These are phyloP conservation scores for Rhynchosporium agropyri DNA, from an alignment of 2,329 filamentous ascomycete species.

Conservation along the genomic window DNA sequence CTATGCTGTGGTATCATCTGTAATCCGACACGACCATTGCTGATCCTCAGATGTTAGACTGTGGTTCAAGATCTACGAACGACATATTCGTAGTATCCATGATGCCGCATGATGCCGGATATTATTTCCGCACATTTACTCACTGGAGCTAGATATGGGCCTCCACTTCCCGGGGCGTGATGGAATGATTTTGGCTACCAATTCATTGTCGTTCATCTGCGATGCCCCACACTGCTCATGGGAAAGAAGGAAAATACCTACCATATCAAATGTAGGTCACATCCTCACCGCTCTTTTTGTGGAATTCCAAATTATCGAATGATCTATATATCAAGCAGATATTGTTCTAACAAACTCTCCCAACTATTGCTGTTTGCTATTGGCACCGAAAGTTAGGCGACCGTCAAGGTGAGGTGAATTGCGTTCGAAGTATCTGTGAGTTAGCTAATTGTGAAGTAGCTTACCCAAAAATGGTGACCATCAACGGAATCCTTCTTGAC, in stretches of 20 bases:
- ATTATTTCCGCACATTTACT: too few relatives aligned
- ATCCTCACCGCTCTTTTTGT: background rate
- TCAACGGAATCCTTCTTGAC: background rate
- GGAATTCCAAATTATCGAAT: background rate
- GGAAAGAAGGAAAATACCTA: background rate
- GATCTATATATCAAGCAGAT: background rate
- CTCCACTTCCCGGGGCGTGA: too few relatives aligned
- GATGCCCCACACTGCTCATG: background rate
- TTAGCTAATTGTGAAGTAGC: background rate
- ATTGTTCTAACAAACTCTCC: background rate
- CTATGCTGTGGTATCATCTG: background rate
- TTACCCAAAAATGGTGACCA: background rate
- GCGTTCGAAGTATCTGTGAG: background rate
- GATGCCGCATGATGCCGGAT: too few relatives aligned
- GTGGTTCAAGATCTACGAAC: too few relatives aligned
- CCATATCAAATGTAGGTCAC: background rate
- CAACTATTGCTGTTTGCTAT: background rate
- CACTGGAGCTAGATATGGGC: too few relatives aligned
- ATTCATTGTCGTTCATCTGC: too few relatives aligned
- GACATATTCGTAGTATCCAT: too few relatives aligned
- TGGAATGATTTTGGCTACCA: too few relatives aligned
- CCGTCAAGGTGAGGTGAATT: background rate
- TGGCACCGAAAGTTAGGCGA: background rate
- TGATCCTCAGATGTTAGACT: too few relatives aligned
- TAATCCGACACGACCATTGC: background rate